Evolutionary conservation across 441 rosid genomes (phyloP).

Genomic region (Hura crepitans): DNA sequence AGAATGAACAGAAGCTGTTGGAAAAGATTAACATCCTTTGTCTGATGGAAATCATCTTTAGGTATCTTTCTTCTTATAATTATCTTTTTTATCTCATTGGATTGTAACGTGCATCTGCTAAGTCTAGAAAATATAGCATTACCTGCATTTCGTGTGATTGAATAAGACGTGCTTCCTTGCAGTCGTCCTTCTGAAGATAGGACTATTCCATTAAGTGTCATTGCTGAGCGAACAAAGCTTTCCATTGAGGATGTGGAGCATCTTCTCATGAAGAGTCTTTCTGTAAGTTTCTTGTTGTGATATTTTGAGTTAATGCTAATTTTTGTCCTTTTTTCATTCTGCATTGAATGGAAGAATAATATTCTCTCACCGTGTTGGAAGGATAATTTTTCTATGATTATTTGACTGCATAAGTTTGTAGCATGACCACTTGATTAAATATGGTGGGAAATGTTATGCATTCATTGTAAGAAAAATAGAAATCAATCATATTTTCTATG

Average conservation of each 20-base stretch:
- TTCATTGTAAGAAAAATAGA: no score
- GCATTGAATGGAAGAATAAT: no score
- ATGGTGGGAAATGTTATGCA: no score
- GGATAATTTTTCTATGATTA: no score
- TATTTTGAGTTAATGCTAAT: background rate
- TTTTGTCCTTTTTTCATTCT: background rate
- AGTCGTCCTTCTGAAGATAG: constrained; percentile 94
- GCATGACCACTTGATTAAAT: no score
- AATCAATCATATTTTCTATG: no score
- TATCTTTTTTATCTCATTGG: background rate
- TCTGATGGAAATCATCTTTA: constrained; percentile 95
- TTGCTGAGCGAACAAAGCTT: constrained; percentile 80
- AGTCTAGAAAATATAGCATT: background rate
- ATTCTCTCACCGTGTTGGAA: no score
- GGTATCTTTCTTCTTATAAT: constrained; percentile 37
- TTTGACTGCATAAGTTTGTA: no score
- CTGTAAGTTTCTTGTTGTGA: constrained; percentile 48
- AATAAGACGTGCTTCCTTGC: constrained; percentile 25
- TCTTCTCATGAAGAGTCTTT: constrained; percentile 92
- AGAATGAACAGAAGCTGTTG: constrained; percentile 74
- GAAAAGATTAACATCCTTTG: constrained; percentile 96
- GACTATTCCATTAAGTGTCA: constrained; percentile 72
- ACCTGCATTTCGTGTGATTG: constrained; percentile 7
- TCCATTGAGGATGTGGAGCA: constrained; percentile 86
- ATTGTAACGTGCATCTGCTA: background rate